Conservation (phyloP, 2,329 filamentous ascomycete genomes). For the Neofusicoccum sp. region DNA sequence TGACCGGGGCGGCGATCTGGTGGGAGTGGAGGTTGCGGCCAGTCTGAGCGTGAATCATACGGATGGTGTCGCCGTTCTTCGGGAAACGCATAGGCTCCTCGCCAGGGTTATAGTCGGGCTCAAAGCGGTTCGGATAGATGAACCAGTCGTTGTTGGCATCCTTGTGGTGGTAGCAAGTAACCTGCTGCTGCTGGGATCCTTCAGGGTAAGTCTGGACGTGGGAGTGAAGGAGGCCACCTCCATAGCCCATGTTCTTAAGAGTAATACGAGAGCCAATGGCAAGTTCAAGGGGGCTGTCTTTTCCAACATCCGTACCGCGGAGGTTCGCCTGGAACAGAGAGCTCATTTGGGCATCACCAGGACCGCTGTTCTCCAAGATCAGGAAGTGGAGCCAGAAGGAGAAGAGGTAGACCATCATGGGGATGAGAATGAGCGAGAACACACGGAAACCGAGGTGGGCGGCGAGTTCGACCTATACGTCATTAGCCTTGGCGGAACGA, state of each 20-base stretch:
- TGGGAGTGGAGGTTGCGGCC: conserved; percentile 97
- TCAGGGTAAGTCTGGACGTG: conserved; percentile 96
- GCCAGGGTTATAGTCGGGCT: conserved; percentile 70
- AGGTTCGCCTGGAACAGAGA: conserved; percentile 98
- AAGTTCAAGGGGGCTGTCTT: conserved; percentile 89
- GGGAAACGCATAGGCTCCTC: conserved; percentile 71
- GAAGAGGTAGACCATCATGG: conserved; percentile 88
- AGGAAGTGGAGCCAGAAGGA: conserved; percentile 95
- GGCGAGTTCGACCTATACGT: conserved; percentile 59
- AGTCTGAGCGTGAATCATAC: conserved; percentile 90
- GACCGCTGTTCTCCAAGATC: conserved; percentile 88
- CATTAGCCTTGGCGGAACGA: conserved; percentile 24
- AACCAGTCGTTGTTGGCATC: conserved; percentile 99
- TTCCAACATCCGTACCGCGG: conserved; percentile 87
- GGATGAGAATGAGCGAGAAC: conserved; percentile 82
- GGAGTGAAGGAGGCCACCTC: conserved; percentile 91
- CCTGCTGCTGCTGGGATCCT: conserved; percentile 89
- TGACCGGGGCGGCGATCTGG: conserved; percentile 80
- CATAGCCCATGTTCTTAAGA: conserved; percentile 99
- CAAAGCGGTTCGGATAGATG: conserved; percentile 87
- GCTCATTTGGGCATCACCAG: conserved; percentile 99
- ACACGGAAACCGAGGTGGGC: conserved; percentile 79
- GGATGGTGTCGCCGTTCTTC: conserved; percentile 73
- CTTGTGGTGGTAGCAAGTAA: conserved; percentile 99
- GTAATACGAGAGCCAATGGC: conserved; percentile 86